Conservation (phyloP, 345 rosid genomes). For the Rhizophora mangle region DNA sequence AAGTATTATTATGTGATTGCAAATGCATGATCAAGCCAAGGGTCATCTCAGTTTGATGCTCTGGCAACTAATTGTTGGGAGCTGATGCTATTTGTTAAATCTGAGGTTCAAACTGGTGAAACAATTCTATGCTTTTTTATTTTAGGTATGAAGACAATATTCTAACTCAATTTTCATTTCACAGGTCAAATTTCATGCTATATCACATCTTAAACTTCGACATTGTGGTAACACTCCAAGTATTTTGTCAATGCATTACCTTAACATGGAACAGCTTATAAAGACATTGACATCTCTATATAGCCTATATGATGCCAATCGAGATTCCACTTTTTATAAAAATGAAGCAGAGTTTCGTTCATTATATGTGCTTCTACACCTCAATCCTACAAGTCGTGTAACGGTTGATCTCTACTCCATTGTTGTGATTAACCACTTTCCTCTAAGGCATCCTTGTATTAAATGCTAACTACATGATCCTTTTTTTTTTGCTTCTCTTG, state of each 20-base stretch:
- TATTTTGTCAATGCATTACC: conserved; percentile 59
- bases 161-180: background rate
- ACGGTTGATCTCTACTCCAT: conserved; percentile 43
- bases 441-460: conserved; percentile 2
- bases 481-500: conserved; percentile 6
- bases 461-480: conserved; percentile 14
- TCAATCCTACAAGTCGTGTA: conserved; percentile 51
- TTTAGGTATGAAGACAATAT: background rate
- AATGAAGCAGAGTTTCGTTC: conserved; percentile 79
- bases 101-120: no score
- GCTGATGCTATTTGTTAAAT: no score
- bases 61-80: no score
- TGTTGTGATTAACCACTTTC: conserved; percentile 5
- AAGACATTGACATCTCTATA: conserved; percentile 71
- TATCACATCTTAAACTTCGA: conserved; percentile 72
- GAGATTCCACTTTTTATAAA: conserved; percentile 30
- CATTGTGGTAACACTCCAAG: conserved; percentile 32
- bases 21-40: no score
- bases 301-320: conserved; percentile 65
- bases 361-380: conserved; percentile 77
- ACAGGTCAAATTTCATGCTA: conserved; percentile 78
- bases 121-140: no score
- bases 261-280: conserved; percentile 87
- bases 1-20: no score
- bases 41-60: no score